Conservation (phyloP, 2,329 filamentous ascomycete species). For the Arthrinium puccinioides region DNA sequence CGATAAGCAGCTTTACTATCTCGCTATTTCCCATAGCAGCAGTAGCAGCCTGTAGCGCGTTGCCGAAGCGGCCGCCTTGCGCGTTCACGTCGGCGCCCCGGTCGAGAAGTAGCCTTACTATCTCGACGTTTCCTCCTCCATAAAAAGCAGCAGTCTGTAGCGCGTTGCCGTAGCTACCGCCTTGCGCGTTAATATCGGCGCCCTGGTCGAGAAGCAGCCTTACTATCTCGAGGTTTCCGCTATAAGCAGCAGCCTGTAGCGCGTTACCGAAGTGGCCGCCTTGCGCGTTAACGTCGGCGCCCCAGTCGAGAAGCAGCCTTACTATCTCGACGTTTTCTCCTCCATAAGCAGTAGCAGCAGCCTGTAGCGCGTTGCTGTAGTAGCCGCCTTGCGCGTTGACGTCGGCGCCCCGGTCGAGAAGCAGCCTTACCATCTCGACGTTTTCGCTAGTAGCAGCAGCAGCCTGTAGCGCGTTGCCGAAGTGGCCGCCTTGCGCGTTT, state of each 20-base stretch:
- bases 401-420: conserved; percentile 9
- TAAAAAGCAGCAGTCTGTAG: not conserved
- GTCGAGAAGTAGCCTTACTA: not conserved
- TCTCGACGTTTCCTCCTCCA: not conserved
- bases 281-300: conserved; percentile 1
- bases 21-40: not conserved
- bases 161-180: not conserved
- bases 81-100: not conserved
- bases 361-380: conserved; percentile 1
- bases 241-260: conserved; percentile 2
- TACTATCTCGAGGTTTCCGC: conserved; percentile 12
- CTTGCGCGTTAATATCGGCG: conserved; percentile 6
- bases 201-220: conserved; percentile 10
- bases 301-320: no score
- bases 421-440: conserved; percentile 1
- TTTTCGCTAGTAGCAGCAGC: not conserved
- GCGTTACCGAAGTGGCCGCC: conserved; percentile 3
- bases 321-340: conserved; percentile 1
- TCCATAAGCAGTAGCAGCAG: not conserved
- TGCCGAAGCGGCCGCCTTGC: not conserved
- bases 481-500: conserved; percentile 1
- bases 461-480: no score
- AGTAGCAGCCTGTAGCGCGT: conserved; percentile 1
- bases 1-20: conserved; percentile 1
- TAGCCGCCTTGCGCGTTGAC: not conserved